phyloP scores from a whole-genome alignment of 1,284 basidiomycete species.

The Somion occarium region DNA sequence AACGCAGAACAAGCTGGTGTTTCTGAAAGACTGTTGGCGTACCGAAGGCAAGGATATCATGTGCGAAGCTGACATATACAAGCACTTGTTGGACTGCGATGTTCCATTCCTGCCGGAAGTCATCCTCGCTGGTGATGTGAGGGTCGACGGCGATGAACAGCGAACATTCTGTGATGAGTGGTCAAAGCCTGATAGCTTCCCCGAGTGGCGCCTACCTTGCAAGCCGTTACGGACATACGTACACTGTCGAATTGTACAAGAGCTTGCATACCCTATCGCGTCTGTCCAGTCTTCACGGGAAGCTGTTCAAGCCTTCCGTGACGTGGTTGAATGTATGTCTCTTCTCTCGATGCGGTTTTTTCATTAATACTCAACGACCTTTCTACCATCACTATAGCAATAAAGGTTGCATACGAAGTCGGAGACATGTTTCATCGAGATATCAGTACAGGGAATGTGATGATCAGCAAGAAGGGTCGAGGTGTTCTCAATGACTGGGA shows the following conservation, averaged over 20 bases:
- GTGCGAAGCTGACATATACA: no score
- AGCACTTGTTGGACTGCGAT: neutral
- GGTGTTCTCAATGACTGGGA: no score
- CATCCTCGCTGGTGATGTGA: no score
- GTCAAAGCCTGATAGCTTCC: neutral
- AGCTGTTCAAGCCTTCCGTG: neutral
- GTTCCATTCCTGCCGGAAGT: neutral
- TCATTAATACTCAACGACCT: neutral
- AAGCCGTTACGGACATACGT: no score
- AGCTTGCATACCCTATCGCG: no score
- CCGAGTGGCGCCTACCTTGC: no score
- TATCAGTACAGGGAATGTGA: neutral
- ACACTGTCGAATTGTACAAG: no score
- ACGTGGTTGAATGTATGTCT: neutral
- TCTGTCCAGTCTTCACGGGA: neutral
- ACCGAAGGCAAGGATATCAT: neutral
- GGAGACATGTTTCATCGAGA: neutral
- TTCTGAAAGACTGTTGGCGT: neutral
- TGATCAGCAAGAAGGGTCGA: neutral
- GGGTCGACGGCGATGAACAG: no score
- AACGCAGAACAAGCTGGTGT: neutral
- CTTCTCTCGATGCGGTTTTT: neutral
- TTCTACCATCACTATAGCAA: no score
- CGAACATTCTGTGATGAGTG: neutral
- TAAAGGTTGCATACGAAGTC: neutral